These are phyloP conservation scores for Helicostylum pulchrum DNA, from an alignment of 192 early-diverging fungal genomes.

Conservation along the genomic window DNA sequence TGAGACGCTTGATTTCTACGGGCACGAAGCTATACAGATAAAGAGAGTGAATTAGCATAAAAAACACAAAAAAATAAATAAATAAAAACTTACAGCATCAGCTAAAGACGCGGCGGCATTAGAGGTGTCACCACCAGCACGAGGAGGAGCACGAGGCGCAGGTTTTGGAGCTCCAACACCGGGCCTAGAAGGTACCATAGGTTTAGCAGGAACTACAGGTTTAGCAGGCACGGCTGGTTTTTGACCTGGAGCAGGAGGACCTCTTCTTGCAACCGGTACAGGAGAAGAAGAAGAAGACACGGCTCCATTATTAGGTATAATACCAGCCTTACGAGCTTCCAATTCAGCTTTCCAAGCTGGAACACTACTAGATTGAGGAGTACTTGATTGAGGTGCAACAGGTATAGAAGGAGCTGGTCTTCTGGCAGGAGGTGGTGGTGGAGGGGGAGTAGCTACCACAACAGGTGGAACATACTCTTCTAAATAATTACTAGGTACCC, in stretches of 20 bases:
- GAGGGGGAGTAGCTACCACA: slow-evolving; percentile 39
- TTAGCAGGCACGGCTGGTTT: slow-evolving; percentile 40
- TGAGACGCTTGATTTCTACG: slow-evolving; percentile 13
- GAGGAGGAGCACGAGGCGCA: slow-evolving; percentile 33
- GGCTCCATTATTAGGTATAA: no score
- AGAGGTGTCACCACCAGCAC: slow-evolving; percentile 14
- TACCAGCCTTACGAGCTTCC: slow-evolving; percentile 51
- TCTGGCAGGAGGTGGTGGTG: slow-evolving; percentile 38
- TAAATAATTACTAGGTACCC: slow-evolving; percentile 80
- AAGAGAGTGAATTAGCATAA: neutral
- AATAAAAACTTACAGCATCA: slow-evolving; percentile 37
- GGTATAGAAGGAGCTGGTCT: slow-evolving; percentile 22
- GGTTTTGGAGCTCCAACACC: slow-evolving; percentile 15
- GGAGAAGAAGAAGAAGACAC: slow-evolving; percentile 13
- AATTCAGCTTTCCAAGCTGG: slow-evolving; percentile 52
- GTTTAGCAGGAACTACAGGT: slow-evolving; percentile 32
- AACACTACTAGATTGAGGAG: neutral
- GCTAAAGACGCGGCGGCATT: slow-evolving; percentile 36
- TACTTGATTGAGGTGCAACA: neutral
- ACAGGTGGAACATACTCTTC: slow-evolving; percentile 53
- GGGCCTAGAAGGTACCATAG: slow-evolving; percentile 38
- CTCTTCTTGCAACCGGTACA: slow-evolving; percentile 25
- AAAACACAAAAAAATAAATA: neutral
- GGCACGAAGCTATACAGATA: slow-evolving; percentile 14
- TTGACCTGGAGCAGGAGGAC: slow-evolving; percentile 29